phyloP scores from a whole-genome alignment of 176 grass and related monocot genomes.

The Aegilops longissima region DNA sequence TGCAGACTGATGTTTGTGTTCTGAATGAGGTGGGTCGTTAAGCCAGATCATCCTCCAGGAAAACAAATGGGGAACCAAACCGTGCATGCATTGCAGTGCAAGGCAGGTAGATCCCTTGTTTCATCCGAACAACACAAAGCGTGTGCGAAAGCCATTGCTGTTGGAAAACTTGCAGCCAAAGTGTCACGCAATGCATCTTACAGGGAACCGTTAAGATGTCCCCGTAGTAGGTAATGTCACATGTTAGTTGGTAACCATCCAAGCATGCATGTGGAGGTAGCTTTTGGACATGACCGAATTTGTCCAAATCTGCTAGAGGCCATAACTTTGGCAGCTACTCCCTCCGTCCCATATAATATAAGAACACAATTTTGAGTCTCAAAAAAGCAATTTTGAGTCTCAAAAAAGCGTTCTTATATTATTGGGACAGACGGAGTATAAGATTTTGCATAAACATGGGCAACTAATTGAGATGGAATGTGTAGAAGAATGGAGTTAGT shows the following conservation, averaged over 20 bases:
- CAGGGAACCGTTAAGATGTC: too few relatives aligned
- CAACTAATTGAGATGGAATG: neutral
- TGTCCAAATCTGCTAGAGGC: neutral
- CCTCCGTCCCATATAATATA: too few relatives aligned
- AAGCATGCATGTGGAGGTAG: too few relatives aligned
- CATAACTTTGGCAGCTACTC: too few relatives aligned
- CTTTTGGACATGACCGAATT: neutral
- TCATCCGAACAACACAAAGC: too few relatives aligned
- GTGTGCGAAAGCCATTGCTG: neutral
- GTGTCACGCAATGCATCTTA: neutral
- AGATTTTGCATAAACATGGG: neutral
- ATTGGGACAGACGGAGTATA: neutral
- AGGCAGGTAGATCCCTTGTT: too few relatives aligned
- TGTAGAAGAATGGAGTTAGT: neutral
- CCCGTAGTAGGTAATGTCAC: neutral
- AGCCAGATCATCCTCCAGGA: too few relatives aligned
- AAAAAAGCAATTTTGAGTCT: too few relatives aligned
- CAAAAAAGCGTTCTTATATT: too few relatives aligned
- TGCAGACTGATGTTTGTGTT: too few relatives aligned
- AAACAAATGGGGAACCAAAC: neutral
- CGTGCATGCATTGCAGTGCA: neutral
- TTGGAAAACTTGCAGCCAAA: neutral
- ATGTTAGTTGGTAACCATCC: neutral
- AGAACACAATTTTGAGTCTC: too few relatives aligned
- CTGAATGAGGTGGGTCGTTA: too few relatives aligned